Evolutionary conservation across 495 filamentous ascomycete genomes (phyloP).

Genomic region (Jackrogersella minutella): DNA sequence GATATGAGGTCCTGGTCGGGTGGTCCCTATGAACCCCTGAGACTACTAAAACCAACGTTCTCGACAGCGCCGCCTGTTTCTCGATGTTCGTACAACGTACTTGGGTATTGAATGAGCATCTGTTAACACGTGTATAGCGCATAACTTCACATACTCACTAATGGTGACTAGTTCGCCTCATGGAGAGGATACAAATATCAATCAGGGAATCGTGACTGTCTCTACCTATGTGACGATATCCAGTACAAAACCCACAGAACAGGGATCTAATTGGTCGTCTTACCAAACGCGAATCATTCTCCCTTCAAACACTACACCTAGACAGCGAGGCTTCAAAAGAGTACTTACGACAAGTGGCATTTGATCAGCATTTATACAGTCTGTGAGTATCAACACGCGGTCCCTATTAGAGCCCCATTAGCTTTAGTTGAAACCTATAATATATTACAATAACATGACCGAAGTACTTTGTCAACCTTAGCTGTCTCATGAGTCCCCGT

Average conservation of each 20-base stretch:
- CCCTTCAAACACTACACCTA: background rate
- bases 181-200: background rate
- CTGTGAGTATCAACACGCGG: background rate
- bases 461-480: too few species aligned
- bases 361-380: background rate
- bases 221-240: background rate
- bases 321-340: background rate
- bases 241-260: too few species aligned
- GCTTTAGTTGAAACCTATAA: background rate
- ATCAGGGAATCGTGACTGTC: background rate
- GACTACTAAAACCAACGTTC: background rate
- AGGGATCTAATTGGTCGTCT: background rate
- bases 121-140: background rate
- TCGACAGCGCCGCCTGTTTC: background rate
- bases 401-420: background rate
- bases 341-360: background rate
- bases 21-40: background rate
- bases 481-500: too few species aligned
- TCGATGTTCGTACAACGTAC: background rate
- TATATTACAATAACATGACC: too few species aligned
- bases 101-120: background rate
- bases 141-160: background rate
- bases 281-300: too few species aligned
- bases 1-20: too few species aligned
- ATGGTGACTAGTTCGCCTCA: background rate